Evolutionary conservation across 2,329 filamentous ascomycete species (phyloP).

Genomic region (Colletotrichum somersetense): DNA sequence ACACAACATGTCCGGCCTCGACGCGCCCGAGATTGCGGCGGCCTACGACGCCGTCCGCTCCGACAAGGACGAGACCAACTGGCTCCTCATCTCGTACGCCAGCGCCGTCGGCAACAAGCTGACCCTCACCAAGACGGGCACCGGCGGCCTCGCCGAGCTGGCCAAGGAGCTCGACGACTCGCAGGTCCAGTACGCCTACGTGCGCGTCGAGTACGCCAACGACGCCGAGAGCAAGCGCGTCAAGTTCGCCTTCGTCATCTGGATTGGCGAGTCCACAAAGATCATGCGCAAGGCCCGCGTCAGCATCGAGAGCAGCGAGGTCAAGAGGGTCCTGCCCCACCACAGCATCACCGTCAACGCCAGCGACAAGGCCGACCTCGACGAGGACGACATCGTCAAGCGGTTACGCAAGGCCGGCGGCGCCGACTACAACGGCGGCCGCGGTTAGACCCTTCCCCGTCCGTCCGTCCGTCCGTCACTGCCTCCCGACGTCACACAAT

Average conservation of each 20-base stretch:
- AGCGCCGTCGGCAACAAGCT: slow-evolving; percentile 68
- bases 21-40: slow-evolving; percentile 69
- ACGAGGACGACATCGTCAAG: slow-evolving; percentile 71
- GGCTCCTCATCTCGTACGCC: slow-evolving; percentile 75
- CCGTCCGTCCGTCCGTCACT: background rate
- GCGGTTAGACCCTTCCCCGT: slow-evolving; percentile 63
- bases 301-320: slow-evolving; percentile 74
- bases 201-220: slow-evolving; percentile 76
- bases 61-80: slow-evolving; percentile 75
- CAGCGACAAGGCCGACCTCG: slow-evolving; percentile 69
- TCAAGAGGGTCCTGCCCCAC: slow-evolving; percentile 73
- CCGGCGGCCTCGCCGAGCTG: slow-evolving; percentile 71
- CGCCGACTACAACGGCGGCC: slow-evolving; percentile 77
- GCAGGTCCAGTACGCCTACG: slow-evolving; percentile 76
- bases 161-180: slow-evolving; percentile 66
- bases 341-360: slow-evolving; percentile 76
- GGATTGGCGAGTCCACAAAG: slow-evolving; percentile 75
- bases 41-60: slow-evolving; percentile 77
- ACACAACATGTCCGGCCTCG: slow-evolving; percentile 65
- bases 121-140: slow-evolving; percentile 67
- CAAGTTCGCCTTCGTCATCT: slow-evolving; percentile 77
- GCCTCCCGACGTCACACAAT: background rate
- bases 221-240: slow-evolving; percentile 76
- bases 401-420: slow-evolving; percentile 75
- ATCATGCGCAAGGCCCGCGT: slow-evolving; percentile 79